Evolutionary conservation across 768 basidiomycete species (phyloP).

Genomic region (Xerocomellus dryophilus): DNA sequence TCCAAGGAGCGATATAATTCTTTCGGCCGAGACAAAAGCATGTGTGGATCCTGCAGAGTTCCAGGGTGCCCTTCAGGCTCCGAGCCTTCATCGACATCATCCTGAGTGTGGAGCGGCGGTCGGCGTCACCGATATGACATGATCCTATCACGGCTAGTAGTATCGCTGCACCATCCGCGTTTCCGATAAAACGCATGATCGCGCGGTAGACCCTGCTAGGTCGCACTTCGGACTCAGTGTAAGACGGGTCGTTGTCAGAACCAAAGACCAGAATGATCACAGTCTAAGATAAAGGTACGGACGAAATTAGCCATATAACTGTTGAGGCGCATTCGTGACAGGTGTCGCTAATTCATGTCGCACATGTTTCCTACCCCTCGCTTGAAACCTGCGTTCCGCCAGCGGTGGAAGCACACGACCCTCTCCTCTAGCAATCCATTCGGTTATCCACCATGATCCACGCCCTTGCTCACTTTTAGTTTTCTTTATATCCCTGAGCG

Average conservation of each 20-base stretch:
- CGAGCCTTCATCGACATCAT: too few species aligned
- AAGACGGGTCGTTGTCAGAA: not conserved
- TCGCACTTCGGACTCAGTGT: not conserved
- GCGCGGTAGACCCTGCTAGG: not conserved
- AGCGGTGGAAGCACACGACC: conserved; percentile 20
- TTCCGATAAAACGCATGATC: not conserved
- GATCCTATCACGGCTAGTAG: not conserved
- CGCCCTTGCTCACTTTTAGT: conserved; percentile 30
- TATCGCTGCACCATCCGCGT: conserved; percentile 4
- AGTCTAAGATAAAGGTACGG: conserved; percentile 2
- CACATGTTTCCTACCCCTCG: conserved; percentile 4
- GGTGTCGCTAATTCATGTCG: not conserved
- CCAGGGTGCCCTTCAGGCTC: too few species aligned
- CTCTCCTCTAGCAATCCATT: conserved; percentile 25
- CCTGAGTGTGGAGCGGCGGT: not conserved
- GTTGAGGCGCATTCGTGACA: not conserved
- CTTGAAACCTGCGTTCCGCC: conserved; percentile 14
- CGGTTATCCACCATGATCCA: conserved; percentile 27
- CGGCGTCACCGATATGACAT: not conserved
- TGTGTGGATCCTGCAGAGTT: not conserved
- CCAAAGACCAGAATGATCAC: not conserved
- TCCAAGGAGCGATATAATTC: not conserved
- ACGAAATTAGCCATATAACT: conserved; percentile 6
- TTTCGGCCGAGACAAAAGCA: not conserved
- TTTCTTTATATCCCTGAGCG: conserved; percentile 36